A percentile compares a stretch with the other conserved stretches of the same genome.
Conservation (phyloP, 805 yeast species). For the Yamadazyma philogaea region DNA sequence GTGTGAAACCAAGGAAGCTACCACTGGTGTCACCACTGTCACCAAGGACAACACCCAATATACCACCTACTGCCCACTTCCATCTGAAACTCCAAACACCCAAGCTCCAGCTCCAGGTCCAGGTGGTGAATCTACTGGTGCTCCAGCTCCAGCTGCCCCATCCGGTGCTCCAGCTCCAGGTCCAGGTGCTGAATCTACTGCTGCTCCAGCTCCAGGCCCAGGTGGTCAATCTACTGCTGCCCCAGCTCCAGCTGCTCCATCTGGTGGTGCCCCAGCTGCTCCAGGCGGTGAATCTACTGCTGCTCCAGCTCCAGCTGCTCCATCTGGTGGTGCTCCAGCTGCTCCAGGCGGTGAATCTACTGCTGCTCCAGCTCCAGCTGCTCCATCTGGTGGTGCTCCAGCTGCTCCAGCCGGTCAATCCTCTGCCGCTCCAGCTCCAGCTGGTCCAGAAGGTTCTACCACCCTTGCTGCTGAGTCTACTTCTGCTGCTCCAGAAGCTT, state of each 20-base stretch:
- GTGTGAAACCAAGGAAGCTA: conserved; percentile 27
- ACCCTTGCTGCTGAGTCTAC: conserved; percentile 16
- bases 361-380: conserved; percentile 6
- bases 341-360: conserved; percentile 3
- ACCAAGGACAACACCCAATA: conserved; percentile 28
- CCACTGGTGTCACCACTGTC: conserved; percentile 38
- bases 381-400: conserved; percentile 16
- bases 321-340: conserved; percentile 11
- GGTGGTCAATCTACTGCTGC: conserved; percentile 16
- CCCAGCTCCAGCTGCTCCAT: conserved; percentile 11
- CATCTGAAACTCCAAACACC: conserved; percentile 17
- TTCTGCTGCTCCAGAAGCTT: conserved; percentile 9
- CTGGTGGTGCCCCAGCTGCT: conserved; percentile 9
- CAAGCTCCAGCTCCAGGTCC: conserved; percentile 21
- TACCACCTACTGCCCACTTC: conserved; percentile 35
- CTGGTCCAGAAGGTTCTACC: conserved; percentile 11
- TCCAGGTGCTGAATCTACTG: conserved; percentile 14
- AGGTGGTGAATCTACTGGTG: conserved; percentile 22
- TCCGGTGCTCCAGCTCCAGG: conserved; percentile 16
- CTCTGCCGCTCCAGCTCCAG: conserved; percentile 9
- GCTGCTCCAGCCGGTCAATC: too few relatives aligned
- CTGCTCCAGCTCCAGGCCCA: conserved; percentile 16
- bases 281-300: background rate
- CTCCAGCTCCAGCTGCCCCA: conserved; percentile 13
- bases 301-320: conserved; percentile 11